phyloP scores from a whole-genome alignment of 2,329 filamentous ascomycete species.

The Bipolaris oryzae region DNA sequence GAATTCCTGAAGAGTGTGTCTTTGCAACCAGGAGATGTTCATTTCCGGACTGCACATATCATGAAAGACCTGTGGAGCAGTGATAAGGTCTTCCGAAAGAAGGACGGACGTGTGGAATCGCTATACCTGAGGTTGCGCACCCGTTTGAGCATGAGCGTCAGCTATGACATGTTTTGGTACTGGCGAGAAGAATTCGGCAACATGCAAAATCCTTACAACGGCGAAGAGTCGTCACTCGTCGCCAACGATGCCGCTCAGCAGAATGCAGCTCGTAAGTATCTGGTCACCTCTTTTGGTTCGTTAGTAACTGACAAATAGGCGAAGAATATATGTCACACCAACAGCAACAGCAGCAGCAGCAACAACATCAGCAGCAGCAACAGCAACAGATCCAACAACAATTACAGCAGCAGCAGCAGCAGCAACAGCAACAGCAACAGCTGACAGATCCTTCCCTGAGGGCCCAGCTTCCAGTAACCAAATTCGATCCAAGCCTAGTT shows the following conservation, averaged over 20 bases:
- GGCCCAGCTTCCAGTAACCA: conserved; percentile 29
- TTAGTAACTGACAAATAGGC: conserved; percentile 16
- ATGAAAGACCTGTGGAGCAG: conserved; percentile 46
- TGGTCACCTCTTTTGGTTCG: neutral
- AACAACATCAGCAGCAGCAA: neutral
- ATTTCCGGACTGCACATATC: conserved; percentile 36
- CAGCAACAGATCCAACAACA: conserved; percentile 7
- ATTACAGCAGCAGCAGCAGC: conserved; percentile 11
- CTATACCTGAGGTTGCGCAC: conserved; percentile 42
- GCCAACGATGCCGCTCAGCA: conserved; percentile 33
- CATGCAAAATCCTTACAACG: conserved; percentile 46
- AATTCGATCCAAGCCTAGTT: conserved; percentile 36
- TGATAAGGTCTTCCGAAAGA: conserved; percentile 39
- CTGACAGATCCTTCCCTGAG: conserved; percentile 23
- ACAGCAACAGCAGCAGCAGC: conserved; percentile 15
- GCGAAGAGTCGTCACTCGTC: conserved; percentile 32
- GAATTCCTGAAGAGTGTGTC: conserved; percentile 43
- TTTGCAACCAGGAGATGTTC: conserved; percentile 43
- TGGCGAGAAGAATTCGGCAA: conserved; percentile 48
- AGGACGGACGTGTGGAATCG: conserved; percentile 41
- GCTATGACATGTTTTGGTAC: conserved; percentile 50
- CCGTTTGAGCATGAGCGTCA: conserved; percentile 46
- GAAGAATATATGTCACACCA: conserved; percentile 27
- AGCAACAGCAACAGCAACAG: conserved; percentile 12
- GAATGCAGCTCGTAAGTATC: conserved; percentile 37